Percentiles rank a stretch among this genome's conserved stretches.
Evolutionary conservation across 1,139 yeast genomes (phyloP).

Genomic region (Ogataea hybrid): DNA sequence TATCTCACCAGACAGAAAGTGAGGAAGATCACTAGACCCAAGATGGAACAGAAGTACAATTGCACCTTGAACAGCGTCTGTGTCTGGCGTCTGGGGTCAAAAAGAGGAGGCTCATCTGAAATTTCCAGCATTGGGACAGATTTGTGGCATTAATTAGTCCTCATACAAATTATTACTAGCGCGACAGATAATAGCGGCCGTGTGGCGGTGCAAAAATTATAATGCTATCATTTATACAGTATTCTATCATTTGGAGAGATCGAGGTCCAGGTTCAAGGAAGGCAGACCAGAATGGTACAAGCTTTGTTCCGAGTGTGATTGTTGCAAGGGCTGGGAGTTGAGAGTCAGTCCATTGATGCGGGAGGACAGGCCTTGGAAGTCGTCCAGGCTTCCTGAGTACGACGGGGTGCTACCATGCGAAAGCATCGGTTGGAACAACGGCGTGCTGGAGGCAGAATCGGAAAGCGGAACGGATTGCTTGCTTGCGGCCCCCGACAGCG

Average conservation of each 20-base stretch:
- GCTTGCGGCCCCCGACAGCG: slow-evolving; percentile 14
- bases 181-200: slow-evolving; percentile 6
- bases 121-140: slow-evolving; percentile 1
- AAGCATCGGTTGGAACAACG: slow-evolving; percentile 19
- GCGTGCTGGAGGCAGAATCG: slow-evolving; percentile 17
- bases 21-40: slow-evolving; percentile 30
- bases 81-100: slow-evolving; percentile 32
- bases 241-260: slow-evolving; percentile 2
- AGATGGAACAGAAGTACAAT: slow-evolving; percentile 29
- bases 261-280: slow-evolving; percentile 5
- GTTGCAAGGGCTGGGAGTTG: slow-evolving; percentile 7
- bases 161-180: slow-evolving; percentile 1
- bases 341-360: slow-evolving; percentile 28
- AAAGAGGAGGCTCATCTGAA: slow-evolving; percentile 26
- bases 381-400: slow-evolving; percentile 17
- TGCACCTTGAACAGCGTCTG: slow-evolving; percentile 35
- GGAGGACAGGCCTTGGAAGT: slow-evolving; percentile 23
- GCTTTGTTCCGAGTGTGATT: not conserved
- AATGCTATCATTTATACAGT: slow-evolving; percentile 1
- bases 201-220: slow-evolving; percentile 8
- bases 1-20: slow-evolving; percentile 31
- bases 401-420: slow-evolving; percentile 17
- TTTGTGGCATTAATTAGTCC: not conserved
- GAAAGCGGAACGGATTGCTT: slow-evolving; percentile 15
- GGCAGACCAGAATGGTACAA: slow-evolving; percentile 2